Base-by-base conservation (phyloP, 139 green algal genomes). In the Auxenochlorella pyrenoidosa region DNA sequence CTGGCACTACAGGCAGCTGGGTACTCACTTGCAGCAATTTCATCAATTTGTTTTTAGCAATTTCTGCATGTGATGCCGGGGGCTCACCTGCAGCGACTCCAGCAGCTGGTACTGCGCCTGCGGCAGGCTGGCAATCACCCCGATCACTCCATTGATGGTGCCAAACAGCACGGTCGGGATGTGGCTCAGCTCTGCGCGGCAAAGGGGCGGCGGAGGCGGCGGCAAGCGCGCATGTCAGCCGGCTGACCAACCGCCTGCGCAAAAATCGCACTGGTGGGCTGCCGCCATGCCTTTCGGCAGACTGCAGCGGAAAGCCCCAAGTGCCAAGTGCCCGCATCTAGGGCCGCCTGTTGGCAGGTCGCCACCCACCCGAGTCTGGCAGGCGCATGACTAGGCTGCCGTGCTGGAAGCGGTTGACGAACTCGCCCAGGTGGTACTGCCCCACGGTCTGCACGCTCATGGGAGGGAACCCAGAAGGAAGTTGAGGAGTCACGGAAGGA, bases 311-410 rank as follows among this genome's bases (percentile, higher is more conserved):
- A n/a, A n/a, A n/a, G n/a, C n/a, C n/a, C n/a, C n/a, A n/a, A n/a
- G n/a, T n/a, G n/a, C n/a, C n/a, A n/a, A n/a, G n/a, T n/a, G n/a
- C n/a, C n/a, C n/a, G n/a, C n/a, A n/a, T n/a, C n/a, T n/a, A n/a
- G n/a, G n/a, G n/a, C n/a, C n/a, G n/a, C n/a, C n/a, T n/a, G n/a
- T n/a, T n/a, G n/a, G n/a, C n/a, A n/a, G n/a, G n/a, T n/a, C n/a
- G n/a, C n/a, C n/a, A n/a, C 43, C 22, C 41, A 88, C 84, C 84
- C 1, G 89, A 92, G 92, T 99, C 97, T 1, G 97, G 96, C 76
- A 98, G 86, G 51, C 94, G 92, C 97, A 99, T 99, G n/a, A 99
- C 97, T 30, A 99, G 90, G 19, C 92, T 98, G 59, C 97, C 97
- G 30, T 92, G 91, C 36, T 92, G 90, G 88, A 99, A 95, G 58